Base-by-base conservation (phyloP, 2,329 filamentous ascomycete genomes). In the Fusarium bulbicola region DNA sequence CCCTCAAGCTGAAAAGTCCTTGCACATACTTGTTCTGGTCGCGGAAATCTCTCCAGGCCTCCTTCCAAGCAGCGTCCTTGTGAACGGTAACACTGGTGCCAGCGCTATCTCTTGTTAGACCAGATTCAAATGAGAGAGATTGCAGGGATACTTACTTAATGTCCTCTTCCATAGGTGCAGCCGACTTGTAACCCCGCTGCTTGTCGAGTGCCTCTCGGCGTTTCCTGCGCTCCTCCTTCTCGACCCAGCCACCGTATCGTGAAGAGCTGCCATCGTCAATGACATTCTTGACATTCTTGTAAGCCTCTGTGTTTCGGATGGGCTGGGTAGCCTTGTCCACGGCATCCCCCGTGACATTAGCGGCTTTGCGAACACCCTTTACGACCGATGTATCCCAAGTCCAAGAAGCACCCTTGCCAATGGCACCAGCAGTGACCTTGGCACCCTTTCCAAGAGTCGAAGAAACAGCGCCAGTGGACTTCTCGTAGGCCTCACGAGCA, bases 221-320 rank as follows among this genome's bases (percentile, higher is more conserved):
- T 82, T 90, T 93, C 78, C 91, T 90, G 63, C 96, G 91, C 86
- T 99, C 96, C 80, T 98, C 96, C 83, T 97, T 97, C 81, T 99
- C 96, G 18, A 95, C 87, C 95, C 95, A 99, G 24, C 96, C 96
- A 80, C 96, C 96, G 76, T 99, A 99, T 78, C 95, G 89, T 43
- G 95, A 97, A 78, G 95, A 97, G 83, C 95, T 97, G 34, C 96
- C 96, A 82, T 99, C 96, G 78, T 99, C 96, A 73, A 99, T 97
- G 59, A 95, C 95, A 71, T 98, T 89, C 86, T 97, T 97, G 73
- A 99, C 94, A 75, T 92, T 92, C 85, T 97, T 97, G 86, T 92
- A 99, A 6, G 95, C 95, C 82, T 98, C 95, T 2, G 96, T 98
- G 78, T 98, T 92, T 74, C 96, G 91, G 68, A 99, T 93, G 9